These are phyloP conservation scores for Lolium rigidum DNA, from an alignment of 176 grass and related monocot species.

Conservation along the genomic window DNA sequence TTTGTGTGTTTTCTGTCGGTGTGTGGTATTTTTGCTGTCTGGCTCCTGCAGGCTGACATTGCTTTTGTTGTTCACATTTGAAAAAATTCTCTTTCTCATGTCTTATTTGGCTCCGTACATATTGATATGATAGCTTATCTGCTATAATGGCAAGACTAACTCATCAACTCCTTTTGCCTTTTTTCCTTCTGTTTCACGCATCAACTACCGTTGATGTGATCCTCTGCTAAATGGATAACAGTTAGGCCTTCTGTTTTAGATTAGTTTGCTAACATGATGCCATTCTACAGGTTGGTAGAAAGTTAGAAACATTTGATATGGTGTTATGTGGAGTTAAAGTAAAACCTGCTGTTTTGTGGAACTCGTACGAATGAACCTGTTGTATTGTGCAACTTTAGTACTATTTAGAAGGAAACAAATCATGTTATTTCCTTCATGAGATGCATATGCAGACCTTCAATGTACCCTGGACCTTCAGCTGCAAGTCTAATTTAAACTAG, in stretches of 20 bases:
- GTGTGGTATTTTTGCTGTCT: not conserved
- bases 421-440: not conserved
- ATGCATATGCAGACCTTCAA: not conserved
- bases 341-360: not conserved
- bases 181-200: not conserved
- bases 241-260: not conserved
- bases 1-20: not conserved
- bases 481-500: not conserved
- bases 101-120: not conserved
- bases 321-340: not conserved
- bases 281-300: not conserved
- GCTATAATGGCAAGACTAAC: not conserved
- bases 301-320: not conserved
- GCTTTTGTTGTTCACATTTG: not conserved
- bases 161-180: not conserved
- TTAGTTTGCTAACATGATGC: not conserved
- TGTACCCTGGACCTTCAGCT: not conserved
- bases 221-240: not conserved
- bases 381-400: not conserved
- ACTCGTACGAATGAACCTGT: not conserved
- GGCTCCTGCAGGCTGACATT: not conserved
- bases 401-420: not conserved
- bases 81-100: not conserved
- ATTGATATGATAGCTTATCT: not conserved
- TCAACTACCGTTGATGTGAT: not conserved